phyloP scores from a whole-genome alignment of 192 early-diverging fungal genomes.

The Rhizophagus sp. region DNA sequence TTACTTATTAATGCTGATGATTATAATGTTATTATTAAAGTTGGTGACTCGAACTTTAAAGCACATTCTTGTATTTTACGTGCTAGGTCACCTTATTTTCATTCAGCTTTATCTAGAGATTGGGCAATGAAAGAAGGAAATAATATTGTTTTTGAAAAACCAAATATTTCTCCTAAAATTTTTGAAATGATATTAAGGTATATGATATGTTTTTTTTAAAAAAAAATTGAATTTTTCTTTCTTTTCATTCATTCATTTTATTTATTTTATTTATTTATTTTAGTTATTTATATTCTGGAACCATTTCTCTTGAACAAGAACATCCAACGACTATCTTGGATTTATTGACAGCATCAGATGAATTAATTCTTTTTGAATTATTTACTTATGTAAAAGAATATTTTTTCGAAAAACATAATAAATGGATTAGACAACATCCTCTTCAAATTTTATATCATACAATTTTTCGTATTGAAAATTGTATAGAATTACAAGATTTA shows the following conservation, averaged over 20 bases:
- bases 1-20: not conserved
- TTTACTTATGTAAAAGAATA: not conserved
- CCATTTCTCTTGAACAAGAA: not conserved
- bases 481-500: slow-evolving; percentile 1
- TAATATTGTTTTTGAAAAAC: not conserved
- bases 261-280: too few species aligned
- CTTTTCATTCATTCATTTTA: too few species aligned
- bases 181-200: slow-evolving; percentile 12
- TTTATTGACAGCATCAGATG: not conserved
- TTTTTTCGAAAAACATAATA: not conserved
- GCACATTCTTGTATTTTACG: slow-evolving; percentile 11
- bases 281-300: slow-evolving; percentile 12
- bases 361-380: slow-evolving; percentile 5
- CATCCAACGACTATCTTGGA: not conserved
- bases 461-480: not conserved
- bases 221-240: too few species aligned
- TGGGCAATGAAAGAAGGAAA: not conserved
- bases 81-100: slow-evolving; percentile 12
- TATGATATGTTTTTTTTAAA: not conserved
- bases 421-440: slow-evolving; percentile 2
- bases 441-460: not conserved
- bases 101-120: slow-evolving; percentile 7
- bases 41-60: slow-evolving; percentile 2
- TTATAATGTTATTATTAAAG: slow-evolving; percentile 18
- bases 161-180: not conserved